Base-by-base conservation (phyloP, 768 basidiomycete species). In the Tricholoma furcatifolium region DNA sequence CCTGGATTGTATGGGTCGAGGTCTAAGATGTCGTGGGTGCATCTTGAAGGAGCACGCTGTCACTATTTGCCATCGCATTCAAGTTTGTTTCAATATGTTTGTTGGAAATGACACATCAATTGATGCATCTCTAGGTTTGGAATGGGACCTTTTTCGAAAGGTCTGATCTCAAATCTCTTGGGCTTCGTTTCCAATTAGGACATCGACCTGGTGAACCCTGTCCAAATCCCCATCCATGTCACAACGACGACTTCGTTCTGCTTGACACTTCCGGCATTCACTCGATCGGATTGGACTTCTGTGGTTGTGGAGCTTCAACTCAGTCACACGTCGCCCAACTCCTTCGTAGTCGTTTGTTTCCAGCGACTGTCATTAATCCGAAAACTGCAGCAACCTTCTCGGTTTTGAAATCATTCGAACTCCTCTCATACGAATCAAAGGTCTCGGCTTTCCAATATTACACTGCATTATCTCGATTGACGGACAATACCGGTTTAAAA, bases 51-150 rank as follows among this genome's bases (percentile, higher is more conserved):
- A n/a, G n/a, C n/a, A n/a, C n/a, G n/a, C n/a, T n/a, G n/a, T n/a
- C n/a, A n/a, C n/a, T n/a, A n/a, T n/a, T n/a, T n/a, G n/a, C n/a
- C n/a, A n/a, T n/a, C n/a, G n/a, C n/a, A n/a, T n/a, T n/a, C n/a
- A n/a, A n/a, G n/a, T n/a, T n/a, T n/a, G n/a, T n/a, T n/a, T n/a
- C n/a, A n/a, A n/a, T n/a, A n/a, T n/a, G n/a, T n/a, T n/a, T n/a
- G n/a, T n/a, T n/a, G n/a, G n/a, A n/a, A n/a, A n/a, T n/a, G n/a
- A n/a, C n/a, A n/a, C n/a, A n/a, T n/a, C n/a, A n/a, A n/a, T n/a
- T n/a, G n/a, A n/a, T n/a, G n/a, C n/a, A n/a, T n/a, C n/a, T n/a
- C 20, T 42, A 63, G 62, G 20, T 52, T 17, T 67, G 66, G 62
- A 57, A 54, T 47, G 53, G 56, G 1, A 4, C 24, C 6, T 63